Evolutionary conservation across 768 basidiomycete species (phyloP).

Genomic region (Phanerochaete carnosa): DNA sequence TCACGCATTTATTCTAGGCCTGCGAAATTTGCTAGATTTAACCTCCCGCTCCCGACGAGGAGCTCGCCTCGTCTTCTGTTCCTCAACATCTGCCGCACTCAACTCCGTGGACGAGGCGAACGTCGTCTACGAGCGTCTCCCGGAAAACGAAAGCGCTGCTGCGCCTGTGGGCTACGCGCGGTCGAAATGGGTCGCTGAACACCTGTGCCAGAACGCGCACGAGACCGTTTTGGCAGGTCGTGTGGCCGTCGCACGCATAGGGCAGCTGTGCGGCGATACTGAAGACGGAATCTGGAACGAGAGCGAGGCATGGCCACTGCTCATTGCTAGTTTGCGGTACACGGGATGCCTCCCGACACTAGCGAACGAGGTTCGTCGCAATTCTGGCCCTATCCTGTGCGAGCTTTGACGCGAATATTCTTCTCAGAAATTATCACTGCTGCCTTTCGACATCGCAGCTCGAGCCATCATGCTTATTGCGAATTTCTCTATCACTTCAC

Average conservation of each 20-base stretch:
- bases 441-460: constrained; percentile 1
- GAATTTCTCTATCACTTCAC: neutral
- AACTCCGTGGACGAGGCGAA: neutral
- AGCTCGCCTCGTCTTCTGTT: constrained; percentile 9
- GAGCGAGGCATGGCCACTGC: constrained; percentile 9
- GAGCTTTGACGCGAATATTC: neutral
- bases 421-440: neutral
- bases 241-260: constrained; percentile 5
- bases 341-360: constrained; percentile 5
- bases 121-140: neutral
- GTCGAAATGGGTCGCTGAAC: constrained; percentile 12
- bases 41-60: neutral
- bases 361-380: neutral
- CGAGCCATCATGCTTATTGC: neutral
- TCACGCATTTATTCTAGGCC: neutral
- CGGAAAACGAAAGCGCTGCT: neutral
- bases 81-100: constrained; percentile 4
- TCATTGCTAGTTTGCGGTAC: constrained; percentile 7
- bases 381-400: neutral
- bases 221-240: neutral
- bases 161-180: constrained; percentile 7
- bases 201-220: constrained; percentile 6
- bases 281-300: constrained; percentile 10
- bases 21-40: neutral
- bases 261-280: constrained; percentile 12